Evolutionary conservation across 257 asterid genomes (phyloP).

Genomic region (Nicotiana benthamiana): DNA sequence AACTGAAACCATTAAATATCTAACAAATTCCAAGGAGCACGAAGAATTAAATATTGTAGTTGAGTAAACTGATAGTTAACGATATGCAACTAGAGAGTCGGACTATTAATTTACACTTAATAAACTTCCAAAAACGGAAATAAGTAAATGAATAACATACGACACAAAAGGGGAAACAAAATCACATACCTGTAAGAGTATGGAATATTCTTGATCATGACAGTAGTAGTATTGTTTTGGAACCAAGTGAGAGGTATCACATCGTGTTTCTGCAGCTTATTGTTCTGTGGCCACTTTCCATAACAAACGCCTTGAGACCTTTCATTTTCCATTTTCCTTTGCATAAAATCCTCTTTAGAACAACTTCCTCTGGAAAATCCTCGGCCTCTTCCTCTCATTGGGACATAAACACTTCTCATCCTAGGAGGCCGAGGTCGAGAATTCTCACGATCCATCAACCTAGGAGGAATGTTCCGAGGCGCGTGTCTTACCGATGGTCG

Average conservation of each 20-base stretch:
- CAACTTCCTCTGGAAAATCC: neutral
- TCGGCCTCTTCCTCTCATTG: neutral
- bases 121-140: neutral
- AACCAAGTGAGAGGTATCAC: conserved; percentile 24
- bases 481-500: neutral
- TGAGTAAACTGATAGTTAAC: neutral
- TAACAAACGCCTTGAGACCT: neutral
- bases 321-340: neutral
- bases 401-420: neutral
- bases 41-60: too few relatives aligned
- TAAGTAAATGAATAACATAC: neutral
- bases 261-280: conserved; percentile 3
- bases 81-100: neutral
- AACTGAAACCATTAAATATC: neutral
- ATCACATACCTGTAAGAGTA: conserved; percentile 36
- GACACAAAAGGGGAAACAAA: neutral
- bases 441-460: neutral
- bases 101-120: too few relatives aligned
- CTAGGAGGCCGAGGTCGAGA: neutral
- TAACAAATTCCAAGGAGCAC: neutral
- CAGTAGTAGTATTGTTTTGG: conserved; percentile 22
- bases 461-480: neutral
- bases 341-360: neutral
- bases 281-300: neutral
- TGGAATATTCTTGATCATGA: conserved; percentile 69